Base-by-base conservation (phyloP, 2,329 filamentous ascomycete genomes). In the Hymenoscyphus linearis region DNA sequence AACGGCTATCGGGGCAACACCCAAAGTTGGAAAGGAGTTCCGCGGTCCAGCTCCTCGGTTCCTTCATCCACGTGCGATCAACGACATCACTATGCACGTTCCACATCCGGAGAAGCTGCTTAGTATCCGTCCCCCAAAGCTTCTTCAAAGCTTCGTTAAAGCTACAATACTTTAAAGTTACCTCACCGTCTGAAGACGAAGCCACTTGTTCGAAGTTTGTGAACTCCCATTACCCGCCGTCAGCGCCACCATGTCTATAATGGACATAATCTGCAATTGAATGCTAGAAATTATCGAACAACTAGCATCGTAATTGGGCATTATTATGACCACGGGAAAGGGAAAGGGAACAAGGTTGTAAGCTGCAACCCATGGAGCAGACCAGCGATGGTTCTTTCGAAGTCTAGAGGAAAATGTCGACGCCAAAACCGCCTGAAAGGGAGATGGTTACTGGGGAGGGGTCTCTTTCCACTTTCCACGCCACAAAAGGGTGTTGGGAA, bases 1-100 rank as follows among this genome's bases (percentile, higher is more conserved):
- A 50, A 50, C 44, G 44, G 44, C 22, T 50, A n/a, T 50, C 44
- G 44, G 44, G 25, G 44, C 44, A 50, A 22, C n/a, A 50, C 12
- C 22, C 44, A 50, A 25, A 22, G 44, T 50, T 50, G 44, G 44
- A 22, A 18, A 50, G 44, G 12, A 50, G 44, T 9, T 25, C 44
- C 44, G 44, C 13, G 22, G 44, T 50, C 44, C 44, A 50, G 44
- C 44, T 50, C 44, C 44, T 50, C 44, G 44, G 44, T 50, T 22
- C 44, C 44, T 50, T 50, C 22, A 50, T 50, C 44, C 44, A 50
- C 44, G 44, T 50, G 44, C 44, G 44, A 50, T 50, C 44, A 50
- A 50, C 44, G 44, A 50, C 18, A 22, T 50, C 44, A 18, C 22
- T 10, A 50, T 50, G 44, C 44, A 50, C 44, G 44, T 50, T 50